phyloP scores from a whole-genome alignment of 805 yeast genomes.

The Hanseniaspora clermontiae region DNA sequence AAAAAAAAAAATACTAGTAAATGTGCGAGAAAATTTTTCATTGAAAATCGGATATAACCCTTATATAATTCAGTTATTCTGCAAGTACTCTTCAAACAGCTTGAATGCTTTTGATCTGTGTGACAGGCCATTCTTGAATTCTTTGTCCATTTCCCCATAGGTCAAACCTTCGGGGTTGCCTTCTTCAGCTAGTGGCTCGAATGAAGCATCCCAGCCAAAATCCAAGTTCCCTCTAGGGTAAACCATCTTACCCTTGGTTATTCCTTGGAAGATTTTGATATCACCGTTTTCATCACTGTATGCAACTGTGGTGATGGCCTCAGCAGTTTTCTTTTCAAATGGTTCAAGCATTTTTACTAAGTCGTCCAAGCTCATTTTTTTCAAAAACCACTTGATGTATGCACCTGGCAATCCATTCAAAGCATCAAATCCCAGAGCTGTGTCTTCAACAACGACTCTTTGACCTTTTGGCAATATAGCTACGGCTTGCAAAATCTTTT shows the following conservation, averaged over 20 bases:
- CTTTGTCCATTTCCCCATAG: slow-evolving; percentile 80
- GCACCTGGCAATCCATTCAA: slow-evolving; percentile 88
- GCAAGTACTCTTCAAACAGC: slow-evolving; percentile 49
- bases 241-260: slow-evolving; percentile 71
- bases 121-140: slow-evolving; percentile 64
- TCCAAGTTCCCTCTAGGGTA: slow-evolving; percentile 60
- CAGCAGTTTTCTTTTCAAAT: slow-evolving; percentile 73
- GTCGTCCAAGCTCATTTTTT: slow-evolving; percentile 61
- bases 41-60: not conserved
- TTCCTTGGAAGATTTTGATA: slow-evolving; percentile 73
- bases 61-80: not conserved
- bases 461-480: slow-evolving; percentile 44
- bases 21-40: not conserved
- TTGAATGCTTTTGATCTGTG: slow-evolving; percentile 79
- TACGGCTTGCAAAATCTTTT: slow-evolving; percentile 61
- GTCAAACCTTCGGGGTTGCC: slow-evolving; percentile 44
- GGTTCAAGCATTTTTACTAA: slow-evolving; percentile 65
- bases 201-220: slow-evolving; percentile 93
- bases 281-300: slow-evolving; percentile 76
- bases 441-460: slow-evolving; percentile 90
- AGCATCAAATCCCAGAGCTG: slow-evolving; percentile 76
- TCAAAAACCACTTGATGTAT: slow-evolving; percentile 82
- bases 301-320: slow-evolving; percentile 86
- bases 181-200: slow-evolving; percentile 46
- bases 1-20: not conserved